Conservation (phyloP, 495 filamentous ascomycete species). For the Penicillium coprophilum region DNA sequence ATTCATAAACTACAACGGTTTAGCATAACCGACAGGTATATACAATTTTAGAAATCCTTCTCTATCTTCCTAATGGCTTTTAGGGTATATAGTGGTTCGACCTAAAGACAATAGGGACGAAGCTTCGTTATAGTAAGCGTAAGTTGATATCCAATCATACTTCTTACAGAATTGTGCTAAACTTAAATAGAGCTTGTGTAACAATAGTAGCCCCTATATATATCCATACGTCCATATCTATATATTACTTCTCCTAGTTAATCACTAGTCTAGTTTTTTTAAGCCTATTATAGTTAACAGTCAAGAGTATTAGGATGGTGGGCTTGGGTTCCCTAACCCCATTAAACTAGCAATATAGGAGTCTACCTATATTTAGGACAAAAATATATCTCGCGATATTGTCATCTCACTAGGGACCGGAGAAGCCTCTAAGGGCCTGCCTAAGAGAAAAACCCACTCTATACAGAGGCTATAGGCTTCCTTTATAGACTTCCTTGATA, state of each 20-base stretch:
- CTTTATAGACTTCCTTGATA: conserved; percentile 26
- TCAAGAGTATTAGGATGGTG: conserved; percentile 35
- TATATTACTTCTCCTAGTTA: background rate
- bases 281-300: conserved; percentile 17
- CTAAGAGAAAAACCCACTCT: conserved; percentile 12
- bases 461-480: conserved; percentile 21
- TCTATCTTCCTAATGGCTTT: background rate
- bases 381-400: conserved; percentile 17
- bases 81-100: conserved; percentile 2
- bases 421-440: conserved; percentile 8
- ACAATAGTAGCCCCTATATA: conserved; percentile 30
- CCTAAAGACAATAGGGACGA: background rate
- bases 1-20: conserved; percentile 35
- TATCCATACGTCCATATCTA: conserved; percentile 1
- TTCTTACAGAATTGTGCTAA: background rate
- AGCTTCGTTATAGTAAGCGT: background rate
- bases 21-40: background rate
- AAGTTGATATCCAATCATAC: background rate
- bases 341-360: conserved; percentile 35
- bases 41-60: background rate
- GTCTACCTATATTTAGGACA: conserved; percentile 21
- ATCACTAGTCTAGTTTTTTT: conserved; percentile 18
- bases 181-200: conserved; percentile 23
- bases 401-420: conserved; percentile 31
- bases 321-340: conserved; percentile 34